Evolutionary conservation across 2,329 filamentous ascomycete species (phyloP).

Genomic region (Tolypocladium sp.): DNA sequence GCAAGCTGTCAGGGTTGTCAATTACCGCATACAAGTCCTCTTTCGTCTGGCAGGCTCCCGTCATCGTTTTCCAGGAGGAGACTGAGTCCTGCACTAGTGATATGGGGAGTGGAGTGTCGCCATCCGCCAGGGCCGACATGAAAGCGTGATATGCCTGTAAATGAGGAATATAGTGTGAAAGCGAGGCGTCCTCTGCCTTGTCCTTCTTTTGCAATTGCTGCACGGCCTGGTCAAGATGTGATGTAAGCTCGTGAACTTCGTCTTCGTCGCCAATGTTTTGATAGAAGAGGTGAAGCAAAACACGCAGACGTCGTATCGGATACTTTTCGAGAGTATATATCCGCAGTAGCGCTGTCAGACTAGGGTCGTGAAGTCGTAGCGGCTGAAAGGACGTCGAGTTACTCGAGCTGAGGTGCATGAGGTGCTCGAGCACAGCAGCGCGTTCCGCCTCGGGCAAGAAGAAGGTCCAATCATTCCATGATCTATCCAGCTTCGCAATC

Average conservation of each 20-base stretch:
- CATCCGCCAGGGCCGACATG: conserved; percentile 31
- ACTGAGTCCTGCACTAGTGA: conserved; percentile 27
- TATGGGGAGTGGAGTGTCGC: conserved; percentile 18
- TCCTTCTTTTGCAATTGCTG: conserved; percentile 24
- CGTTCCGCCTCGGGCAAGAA: conserved; percentile 42
- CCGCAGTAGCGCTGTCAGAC: conserved; percentile 36
- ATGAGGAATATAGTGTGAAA: conserved; percentile 38
- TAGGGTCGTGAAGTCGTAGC: conserved; percentile 33
- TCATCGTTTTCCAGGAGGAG: conserved; percentile 33
- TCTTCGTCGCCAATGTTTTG: conserved; percentile 36
- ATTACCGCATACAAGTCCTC: conserved; percentile 33
- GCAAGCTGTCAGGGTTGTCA: conserved; percentile 39
- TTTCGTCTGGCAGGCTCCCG: conserved; percentile 26
- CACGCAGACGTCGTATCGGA: conserved; percentile 43
- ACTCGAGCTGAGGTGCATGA: conserved; percentile 40
- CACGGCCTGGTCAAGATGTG: conserved; percentile 28
- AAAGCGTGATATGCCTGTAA: conserved; percentile 36
- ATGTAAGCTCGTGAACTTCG: conserved; percentile 26
- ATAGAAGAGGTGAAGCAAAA: conserved; percentile 38
- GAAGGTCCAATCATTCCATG: conserved; percentile 47
- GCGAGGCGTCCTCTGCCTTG: conserved; percentile 33
- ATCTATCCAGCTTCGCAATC: conserved; percentile 49
- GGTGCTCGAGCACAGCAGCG: conserved; percentile 50
- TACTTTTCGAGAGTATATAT: conserved; percentile 40
- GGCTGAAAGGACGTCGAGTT: conserved; percentile 22